Conservation (phyloP, 202 grass and related monocot species). For the Schoenoplectus triqueter region DNA sequence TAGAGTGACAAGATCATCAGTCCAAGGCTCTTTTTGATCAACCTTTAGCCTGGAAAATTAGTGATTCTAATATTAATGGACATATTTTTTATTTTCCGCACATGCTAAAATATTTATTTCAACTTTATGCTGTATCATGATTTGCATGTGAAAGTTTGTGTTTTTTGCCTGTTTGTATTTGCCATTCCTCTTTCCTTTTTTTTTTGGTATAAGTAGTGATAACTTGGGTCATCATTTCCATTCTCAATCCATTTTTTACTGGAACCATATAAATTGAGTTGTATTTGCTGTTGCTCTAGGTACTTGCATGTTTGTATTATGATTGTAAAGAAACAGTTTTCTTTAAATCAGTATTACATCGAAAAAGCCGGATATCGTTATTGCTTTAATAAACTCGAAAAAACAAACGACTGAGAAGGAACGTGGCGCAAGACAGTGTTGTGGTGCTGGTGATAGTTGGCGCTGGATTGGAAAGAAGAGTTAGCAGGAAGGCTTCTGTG, state of each 20-base stretch:
- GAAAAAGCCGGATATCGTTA: neutral
- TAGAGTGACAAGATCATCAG: conserved; percentile 12
- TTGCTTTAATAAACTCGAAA: neutral
- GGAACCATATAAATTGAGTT: neutral
- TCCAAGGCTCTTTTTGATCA: neutral
- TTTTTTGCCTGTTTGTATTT: conserved; percentile 7
- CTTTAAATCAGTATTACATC: neutral
- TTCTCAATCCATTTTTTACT: neutral
- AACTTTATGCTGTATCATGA: conserved; percentile 18
- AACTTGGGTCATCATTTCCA: neutral
- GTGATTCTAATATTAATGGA: conserved; percentile 4
- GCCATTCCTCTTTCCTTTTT: neutral
- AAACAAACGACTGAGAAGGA: neutral
- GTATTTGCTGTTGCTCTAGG: conserved; percentile 9
- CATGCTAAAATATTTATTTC: conserved; percentile 23
- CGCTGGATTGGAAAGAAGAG: too few relatives aligned
- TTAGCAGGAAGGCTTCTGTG: too few relatives aligned
- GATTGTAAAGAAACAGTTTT: neutral
- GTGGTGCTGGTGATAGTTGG: too few relatives aligned
- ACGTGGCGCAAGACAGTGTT: too few relatives aligned
- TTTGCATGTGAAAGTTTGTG: neutral
- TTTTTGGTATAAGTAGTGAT: neutral
- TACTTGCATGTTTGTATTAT: neutral
- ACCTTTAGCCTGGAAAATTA: neutral
- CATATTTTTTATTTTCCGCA: neutral